Conservation (phyloP, 129 eudicot species). For the Glebionis coronaria region DNA sequence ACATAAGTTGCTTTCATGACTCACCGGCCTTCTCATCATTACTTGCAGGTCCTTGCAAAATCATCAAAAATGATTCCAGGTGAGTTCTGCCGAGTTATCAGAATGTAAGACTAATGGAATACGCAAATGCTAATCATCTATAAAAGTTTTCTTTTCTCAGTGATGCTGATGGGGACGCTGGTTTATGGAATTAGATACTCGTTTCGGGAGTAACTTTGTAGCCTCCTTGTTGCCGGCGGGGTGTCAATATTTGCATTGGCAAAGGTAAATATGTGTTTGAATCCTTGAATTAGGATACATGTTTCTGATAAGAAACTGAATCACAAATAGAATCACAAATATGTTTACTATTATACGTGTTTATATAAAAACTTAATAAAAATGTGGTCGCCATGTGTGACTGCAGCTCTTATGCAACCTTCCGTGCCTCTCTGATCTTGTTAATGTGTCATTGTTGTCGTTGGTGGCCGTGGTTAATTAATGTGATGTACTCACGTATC, state of each 20-base stretch:
- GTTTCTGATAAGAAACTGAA: neutral
- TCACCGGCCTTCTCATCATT: slow-evolving; percentile 22
- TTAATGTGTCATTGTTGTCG: too few relatives aligned
- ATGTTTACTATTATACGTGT: too few relatives aligned
- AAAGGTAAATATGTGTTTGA: slow-evolving; percentile 45
- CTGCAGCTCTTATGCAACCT: too few relatives aligned
- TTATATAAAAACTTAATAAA: too few relatives aligned
- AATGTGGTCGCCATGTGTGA: too few relatives aligned
- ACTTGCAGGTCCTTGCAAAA: slow-evolving; percentile 86
- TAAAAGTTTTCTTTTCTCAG: slow-evolving; percentile 34
- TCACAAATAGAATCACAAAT: neutral
- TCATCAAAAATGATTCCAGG: slow-evolving; percentile 99
- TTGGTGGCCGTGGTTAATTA: too few relatives aligned
- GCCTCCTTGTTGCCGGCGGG: slow-evolving; percentile 96
- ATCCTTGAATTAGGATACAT: neutral
- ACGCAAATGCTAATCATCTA: neutral
- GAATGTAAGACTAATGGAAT: too few relatives aligned
- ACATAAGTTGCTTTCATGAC: neutral
- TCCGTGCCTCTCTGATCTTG: too few relatives aligned
- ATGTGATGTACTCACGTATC: too few relatives aligned
- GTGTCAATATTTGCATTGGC: slow-evolving; percentile 86
- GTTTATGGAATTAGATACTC: slow-evolving; percentile 89
- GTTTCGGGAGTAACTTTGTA: slow-evolving; percentile 76
- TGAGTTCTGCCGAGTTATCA: slow-evolving; percentile 39
- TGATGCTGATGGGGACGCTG: slow-evolving; percentile 94